Percentiles rank a stretch among this genome's conserved stretches.
These are phyloP conservation scores for Sporothrix inflata DNA, from an alignment of 2,329 filamentous ascomycete species.

Conservation along the genomic window DNA sequence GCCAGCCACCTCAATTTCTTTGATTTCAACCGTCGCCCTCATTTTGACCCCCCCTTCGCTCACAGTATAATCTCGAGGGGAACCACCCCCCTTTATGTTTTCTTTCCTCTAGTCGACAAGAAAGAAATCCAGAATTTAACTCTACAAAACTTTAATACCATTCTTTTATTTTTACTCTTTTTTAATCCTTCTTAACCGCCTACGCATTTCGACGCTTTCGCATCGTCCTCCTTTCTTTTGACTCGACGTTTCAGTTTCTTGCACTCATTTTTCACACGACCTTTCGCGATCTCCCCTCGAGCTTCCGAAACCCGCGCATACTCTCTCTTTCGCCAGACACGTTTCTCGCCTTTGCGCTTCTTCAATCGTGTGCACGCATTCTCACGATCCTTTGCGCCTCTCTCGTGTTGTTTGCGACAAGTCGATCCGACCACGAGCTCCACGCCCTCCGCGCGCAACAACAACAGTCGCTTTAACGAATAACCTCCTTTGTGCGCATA, in stretches of 20 bases:
- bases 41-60: neutral
- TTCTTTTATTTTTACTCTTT: neutral
- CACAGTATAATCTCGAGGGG: neutral
- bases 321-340: too few relatives aligned
- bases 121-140: neutral
- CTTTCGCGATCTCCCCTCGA: neutral
- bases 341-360: neutral
- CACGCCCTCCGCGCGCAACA: neutral
- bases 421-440: neutral
- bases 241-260: neutral
- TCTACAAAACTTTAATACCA: neutral
- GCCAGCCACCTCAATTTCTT: conserved; percentile 28
- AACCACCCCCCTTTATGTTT: neutral
- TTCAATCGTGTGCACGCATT: neutral
- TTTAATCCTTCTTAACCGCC: neutral
- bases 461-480: neutral
- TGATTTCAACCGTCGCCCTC: conserved; percentile 11
- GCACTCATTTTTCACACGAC: neutral
- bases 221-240: neutral
- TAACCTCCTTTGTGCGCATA: neutral
- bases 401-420: neutral
- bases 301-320: neutral
- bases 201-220: neutral
- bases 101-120: neutral
- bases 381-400: neutral